These are phyloP conservation scores for Fraxinus albicans DNA, from an alignment of 305 asterid genomes.

Conservation along the genomic window DNA sequence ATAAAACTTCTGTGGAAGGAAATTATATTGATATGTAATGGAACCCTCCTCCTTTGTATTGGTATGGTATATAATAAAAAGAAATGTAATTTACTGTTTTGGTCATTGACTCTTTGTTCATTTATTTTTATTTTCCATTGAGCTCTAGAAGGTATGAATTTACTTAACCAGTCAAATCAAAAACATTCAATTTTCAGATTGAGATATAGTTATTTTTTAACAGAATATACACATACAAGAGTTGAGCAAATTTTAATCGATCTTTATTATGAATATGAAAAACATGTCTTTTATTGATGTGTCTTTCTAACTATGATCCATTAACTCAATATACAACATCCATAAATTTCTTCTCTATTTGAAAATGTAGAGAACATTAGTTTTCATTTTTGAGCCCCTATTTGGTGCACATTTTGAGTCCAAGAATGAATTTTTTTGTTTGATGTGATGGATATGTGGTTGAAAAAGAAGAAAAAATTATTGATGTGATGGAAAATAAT, in stretches of 20 bases:
- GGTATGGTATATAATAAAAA: background rate
- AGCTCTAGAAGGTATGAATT: background rate
- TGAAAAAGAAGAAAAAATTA: too few relatives aligned
- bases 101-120: background rate
- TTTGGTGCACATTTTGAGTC: too few relatives aligned
- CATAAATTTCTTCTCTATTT: background rate
- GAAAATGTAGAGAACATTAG: background rate
- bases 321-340: background rate
- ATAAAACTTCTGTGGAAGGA: background rate
- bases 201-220: background rate
- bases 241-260: background rate
- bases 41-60: background rate
- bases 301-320: background rate
- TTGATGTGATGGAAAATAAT: too few relatives aligned
- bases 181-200: background rate
- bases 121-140: background rate
- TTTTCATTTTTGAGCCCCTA: background rate
- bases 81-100: background rate
- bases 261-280: background rate
- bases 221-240: background rate
- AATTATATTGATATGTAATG: conserved; percentile 7
- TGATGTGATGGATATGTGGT: too few relatives aligned
- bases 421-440: too few relatives aligned
- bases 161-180: background rate
- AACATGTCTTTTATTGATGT: background rate